These are phyloP conservation scores for Polyporus arcularius DNA, from an alignment of 768 basidiomycete species.

Conservation along the genomic window DNA sequence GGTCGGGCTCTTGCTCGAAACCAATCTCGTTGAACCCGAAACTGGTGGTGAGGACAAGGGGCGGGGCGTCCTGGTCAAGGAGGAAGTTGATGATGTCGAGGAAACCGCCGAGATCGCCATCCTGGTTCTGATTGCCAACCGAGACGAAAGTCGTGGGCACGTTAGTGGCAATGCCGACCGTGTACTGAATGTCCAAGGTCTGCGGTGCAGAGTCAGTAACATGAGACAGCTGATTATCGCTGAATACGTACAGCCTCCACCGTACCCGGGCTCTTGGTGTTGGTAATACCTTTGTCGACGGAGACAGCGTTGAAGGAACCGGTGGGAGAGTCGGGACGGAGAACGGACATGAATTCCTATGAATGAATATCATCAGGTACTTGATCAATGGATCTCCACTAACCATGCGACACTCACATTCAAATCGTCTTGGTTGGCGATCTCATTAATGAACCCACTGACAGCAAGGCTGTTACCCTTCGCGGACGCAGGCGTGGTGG, in stretches of 20 bases:
- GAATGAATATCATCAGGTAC: constrained; percentile 26
- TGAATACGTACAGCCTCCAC: constrained; percentile 53
- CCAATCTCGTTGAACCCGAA: constrained; percentile 30
- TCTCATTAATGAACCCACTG: constrained; percentile 25
- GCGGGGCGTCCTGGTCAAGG: constrained; percentile 22
- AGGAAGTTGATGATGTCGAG: constrained; percentile 31
- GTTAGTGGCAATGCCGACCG: constrained; percentile 30
- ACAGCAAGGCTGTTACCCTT: constrained; percentile 23
- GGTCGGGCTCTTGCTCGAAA: constrained; percentile 16
- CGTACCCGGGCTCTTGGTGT: constrained; percentile 52
- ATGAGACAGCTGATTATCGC: not conserved
- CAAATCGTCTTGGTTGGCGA: constrained; percentile 23
- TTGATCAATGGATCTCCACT: constrained; percentile 17
- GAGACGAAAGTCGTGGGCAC: constrained; percentile 31
- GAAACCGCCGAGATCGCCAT: constrained; percentile 24
- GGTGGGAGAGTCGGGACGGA: constrained; percentile 45
- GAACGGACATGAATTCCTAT: constrained; percentile 52
- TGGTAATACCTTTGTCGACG: constrained; percentile 39
- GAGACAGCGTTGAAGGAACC: constrained; percentile 26
- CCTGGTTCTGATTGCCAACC: constrained; percentile 18
- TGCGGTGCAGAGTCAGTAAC: not conserved
- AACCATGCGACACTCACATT: constrained; percentile 6
- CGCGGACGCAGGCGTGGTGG: constrained; percentile 18
- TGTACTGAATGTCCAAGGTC: constrained; percentile 30
- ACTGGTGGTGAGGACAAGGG: constrained; percentile 31